Evolutionary conservation across 2,329 filamentous ascomycete genomes (phyloP), one percentile per base, ranked within the genome.

Genomic region (Phyllosticta citriasiana): DNA sequence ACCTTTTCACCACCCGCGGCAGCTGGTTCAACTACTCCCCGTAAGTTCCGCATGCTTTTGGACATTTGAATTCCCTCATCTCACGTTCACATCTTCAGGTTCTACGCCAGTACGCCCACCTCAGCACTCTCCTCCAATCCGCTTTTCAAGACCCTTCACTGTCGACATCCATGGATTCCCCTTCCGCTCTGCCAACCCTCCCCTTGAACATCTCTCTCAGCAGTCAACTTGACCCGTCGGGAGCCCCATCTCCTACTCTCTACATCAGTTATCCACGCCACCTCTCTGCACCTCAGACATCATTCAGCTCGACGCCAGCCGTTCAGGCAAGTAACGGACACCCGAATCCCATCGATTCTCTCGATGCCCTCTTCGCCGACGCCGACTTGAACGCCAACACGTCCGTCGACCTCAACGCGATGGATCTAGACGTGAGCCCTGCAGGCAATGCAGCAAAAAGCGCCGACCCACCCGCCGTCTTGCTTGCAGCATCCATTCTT

Each of bases 1-100:
- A 33, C 85, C 88, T 0, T 93, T 95, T 68, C 84, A 84, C 2
- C 90, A 95, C 68, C 90, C 90, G 0, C 82, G 85, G 57, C 89
- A 95, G 69, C 76, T 95, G 3, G 77, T 92, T 6, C 80, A 83
- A 59, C 84, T 92, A 69, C 78, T 95, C n/a, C 88, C 89, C 0
- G 78, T 66, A 62, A 61, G 59, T 30, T 19, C 7, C 6, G 27
- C 5, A 8, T 22, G 6, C 2, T 22, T 25, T n/a, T 7, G 40
- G 5, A 16, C 12, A 16, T 24, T 19, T 26, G 27, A 35, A 55
- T 33, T 4, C 27, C 19, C 3, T n/a, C 66, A 66, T 3, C n/a
- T 57, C 30, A 57, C 12, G 54, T 3, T 6, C 16, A 35, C 12
- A 16, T 12, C 30, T 8, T 4, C 54, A 66, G 63, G 53, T 81